phyloP scores from a whole-genome alignment of 495 filamentous ascomycete species.

The Neurospora sp. region DNA sequence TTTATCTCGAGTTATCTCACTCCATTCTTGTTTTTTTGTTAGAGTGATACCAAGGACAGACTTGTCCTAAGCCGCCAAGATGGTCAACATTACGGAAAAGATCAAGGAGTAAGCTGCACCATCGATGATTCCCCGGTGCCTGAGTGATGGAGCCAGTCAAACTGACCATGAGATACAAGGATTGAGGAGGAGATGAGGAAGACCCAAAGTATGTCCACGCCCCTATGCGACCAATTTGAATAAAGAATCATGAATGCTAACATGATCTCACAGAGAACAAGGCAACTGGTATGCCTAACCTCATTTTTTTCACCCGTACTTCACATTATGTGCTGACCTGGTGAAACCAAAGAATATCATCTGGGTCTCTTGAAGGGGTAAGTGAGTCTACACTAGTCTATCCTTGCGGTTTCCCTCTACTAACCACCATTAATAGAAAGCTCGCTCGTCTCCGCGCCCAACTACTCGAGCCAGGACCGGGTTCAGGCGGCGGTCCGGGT shows the following conservation, averaged over 20 bases:
- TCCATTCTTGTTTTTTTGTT: slow-evolving; percentile 8
- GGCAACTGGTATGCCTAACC: slow-evolving; percentile 66
- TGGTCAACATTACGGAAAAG: slow-evolving; percentile 99
- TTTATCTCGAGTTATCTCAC: neutral
- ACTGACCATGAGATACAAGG: slow-evolving; percentile 39
- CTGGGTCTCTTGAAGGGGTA: slow-evolving; percentile 96
- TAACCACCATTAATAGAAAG: slow-evolving; percentile 50
- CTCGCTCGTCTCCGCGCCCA: slow-evolving; percentile 92
- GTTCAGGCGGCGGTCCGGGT: slow-evolving; percentile 62
- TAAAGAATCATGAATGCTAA: slow-evolving; percentile 23
- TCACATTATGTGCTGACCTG: slow-evolving; percentile 6
- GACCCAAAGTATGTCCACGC: slow-evolving; percentile 73
- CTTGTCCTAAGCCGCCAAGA: slow-evolving; percentile 44
- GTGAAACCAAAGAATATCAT: slow-evolving; percentile 68
- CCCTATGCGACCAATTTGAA: neutral
- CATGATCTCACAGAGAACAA: slow-evolving; percentile 69
- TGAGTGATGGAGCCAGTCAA: neutral
- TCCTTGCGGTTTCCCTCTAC: neutral
- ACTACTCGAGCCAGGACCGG: slow-evolving; percentile 81
- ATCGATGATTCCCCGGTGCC: neutral
- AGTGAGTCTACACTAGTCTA: slow-evolving; percentile 6
- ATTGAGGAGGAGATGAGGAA: slow-evolving; percentile 99
- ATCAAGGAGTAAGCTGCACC: slow-evolving; percentile 77
- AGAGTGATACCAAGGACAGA: slow-evolving; percentile 1
- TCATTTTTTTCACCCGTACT: neutral